These are phyloP conservation scores for Penicillium ucsense DNA, from an alignment of 495 filamentous ascomycete genomes.

Conservation along the genomic window DNA sequence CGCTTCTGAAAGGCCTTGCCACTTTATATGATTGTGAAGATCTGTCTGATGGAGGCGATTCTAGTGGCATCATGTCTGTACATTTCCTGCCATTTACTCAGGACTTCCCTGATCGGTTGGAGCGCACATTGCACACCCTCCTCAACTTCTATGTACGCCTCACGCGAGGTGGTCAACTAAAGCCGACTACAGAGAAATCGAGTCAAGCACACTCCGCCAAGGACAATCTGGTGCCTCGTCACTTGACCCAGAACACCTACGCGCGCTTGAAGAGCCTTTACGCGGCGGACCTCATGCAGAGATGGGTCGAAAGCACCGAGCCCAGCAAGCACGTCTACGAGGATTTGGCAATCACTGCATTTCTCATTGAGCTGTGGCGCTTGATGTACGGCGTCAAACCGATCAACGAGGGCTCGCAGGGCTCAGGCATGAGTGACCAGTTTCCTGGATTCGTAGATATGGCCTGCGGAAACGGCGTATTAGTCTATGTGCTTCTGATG, in stretches of 20 bases:
- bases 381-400: constrained; percentile 58
- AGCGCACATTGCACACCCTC: constrained; percentile 61
- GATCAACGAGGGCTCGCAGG: constrained; percentile 6
- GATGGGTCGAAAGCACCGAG: constrained; percentile 81
- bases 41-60: background rate
- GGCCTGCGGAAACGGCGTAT: constrained; percentile 87
- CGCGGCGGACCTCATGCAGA: constrained; percentile 51
- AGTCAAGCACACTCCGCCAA: constrained; percentile 40
- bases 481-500: constrained; percentile 72
- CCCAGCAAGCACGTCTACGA: constrained; percentile 91
- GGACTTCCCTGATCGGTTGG: constrained; percentile 41
- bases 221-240: constrained; percentile 66
- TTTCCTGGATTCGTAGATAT: constrained; percentile 95
- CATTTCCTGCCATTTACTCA: constrained; percentile 20
- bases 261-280: constrained; percentile 68
- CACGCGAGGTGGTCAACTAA: constrained; percentile 44
- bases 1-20: constrained; percentile 58
- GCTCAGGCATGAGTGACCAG: background rate
- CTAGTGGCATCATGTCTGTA: constrained; percentile 17
- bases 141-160: constrained; percentile 68
- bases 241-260: constrained; percentile 71
- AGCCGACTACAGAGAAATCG: too few relatives aligned
- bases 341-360: constrained; percentile 85
- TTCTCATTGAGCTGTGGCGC: constrained; percentile 85
- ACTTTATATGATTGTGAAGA: constrained; percentile 55